Base-by-base conservation (phyloP, 371 early-diverging fungal species). In the Mortierella polycephala region DNA sequence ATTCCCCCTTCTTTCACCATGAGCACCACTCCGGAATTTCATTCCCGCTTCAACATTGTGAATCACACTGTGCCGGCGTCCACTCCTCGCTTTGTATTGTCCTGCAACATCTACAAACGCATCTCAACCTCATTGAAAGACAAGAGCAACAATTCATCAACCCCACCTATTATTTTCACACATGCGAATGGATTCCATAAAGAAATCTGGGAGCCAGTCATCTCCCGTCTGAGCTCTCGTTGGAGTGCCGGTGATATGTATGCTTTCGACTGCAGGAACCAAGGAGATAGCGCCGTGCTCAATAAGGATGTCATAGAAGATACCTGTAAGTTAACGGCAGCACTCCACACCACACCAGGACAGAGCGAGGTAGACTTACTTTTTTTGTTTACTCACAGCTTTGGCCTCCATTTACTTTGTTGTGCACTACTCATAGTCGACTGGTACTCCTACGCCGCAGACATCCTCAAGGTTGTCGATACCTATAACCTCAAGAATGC, bases 161-260 rank as follows among this genome's bases (percentile, higher is more conserved):
- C 49, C 1, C 72, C 69, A 0, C 68, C 72, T 6, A 57, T 65
- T 40, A 51, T 77, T 51, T 77, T 77, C 20, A 59, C 79, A 12
- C 79, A 77, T 58, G 79, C 79, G 9, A 77, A 77, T 40, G 79
- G 79, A 6, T 77, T 77, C 54, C 67, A 67, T 44, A 77, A 77
- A 40, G 79, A 77, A 50, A 71, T 69, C 13, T 77, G 79, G 72
- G 79, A 77, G 62, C 79, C 79, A 9, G 72, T 77, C 57, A 72
- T 77, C 23, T 20, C 51, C 11, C 72, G 79, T 5, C 6, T 77
- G 56, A 64, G 50, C 18, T 51, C 65, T 18, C 72, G 62, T 10
- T 77, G 79, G 79, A 58, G 55, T 9, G 39, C 60, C 7, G 30
- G 66, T 11, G 72, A 71, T 20, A 65, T 77, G 68, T 77, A 77